A percentile compares a stretch with the other conserved stretches of the same genome.
Conservation (phyloP, 1,284 basidiomycete genomes). For the Gymnopus androsaceus region DNA sequence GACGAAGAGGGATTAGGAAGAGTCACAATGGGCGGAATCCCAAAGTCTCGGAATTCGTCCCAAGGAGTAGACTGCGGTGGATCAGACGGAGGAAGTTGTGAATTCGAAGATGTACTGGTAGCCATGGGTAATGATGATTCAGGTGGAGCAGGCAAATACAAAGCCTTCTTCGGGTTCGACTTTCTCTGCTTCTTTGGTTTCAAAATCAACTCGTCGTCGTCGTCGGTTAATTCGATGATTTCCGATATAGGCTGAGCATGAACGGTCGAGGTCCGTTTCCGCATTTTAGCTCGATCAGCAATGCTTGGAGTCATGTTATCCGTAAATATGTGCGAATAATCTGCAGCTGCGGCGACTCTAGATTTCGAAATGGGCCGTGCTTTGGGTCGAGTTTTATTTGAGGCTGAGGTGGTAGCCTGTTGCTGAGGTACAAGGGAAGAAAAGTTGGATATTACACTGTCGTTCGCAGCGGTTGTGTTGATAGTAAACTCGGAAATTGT, state of each 20-base stretch:
- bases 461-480: not conserved
- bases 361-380: conserved; percentile 12
- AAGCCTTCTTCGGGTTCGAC: not conserved
- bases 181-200: not conserved
- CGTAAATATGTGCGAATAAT: not conserved
- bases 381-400: conserved; percentile 7
- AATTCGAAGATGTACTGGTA: not conserved
- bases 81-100: conserved; percentile 14
- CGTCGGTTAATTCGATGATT: conserved; percentile 10
- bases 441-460: conserved; percentile 11
- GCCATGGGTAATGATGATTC: not conserved
- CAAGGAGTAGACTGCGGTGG: conserved; percentile 14
- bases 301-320: conserved; percentile 4
- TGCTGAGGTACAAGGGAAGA: conserved; percentile 2
- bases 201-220: conserved; percentile 8
- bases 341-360: not conserved
- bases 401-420: not conserved
- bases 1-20: conserved; percentile 13
- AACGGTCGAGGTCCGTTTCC: conserved; percentile 3
- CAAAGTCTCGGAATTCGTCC: not conserved
- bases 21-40: conserved; percentile 11
- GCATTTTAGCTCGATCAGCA: conserved; percentile 18
- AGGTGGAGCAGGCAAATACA: not conserved
- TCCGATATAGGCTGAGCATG: not conserved
- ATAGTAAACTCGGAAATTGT: conserved; percentile 13